Base-by-base conservation (phyloP, 371 early-diverging fungal species). In the Mucor sp. region DNA sequence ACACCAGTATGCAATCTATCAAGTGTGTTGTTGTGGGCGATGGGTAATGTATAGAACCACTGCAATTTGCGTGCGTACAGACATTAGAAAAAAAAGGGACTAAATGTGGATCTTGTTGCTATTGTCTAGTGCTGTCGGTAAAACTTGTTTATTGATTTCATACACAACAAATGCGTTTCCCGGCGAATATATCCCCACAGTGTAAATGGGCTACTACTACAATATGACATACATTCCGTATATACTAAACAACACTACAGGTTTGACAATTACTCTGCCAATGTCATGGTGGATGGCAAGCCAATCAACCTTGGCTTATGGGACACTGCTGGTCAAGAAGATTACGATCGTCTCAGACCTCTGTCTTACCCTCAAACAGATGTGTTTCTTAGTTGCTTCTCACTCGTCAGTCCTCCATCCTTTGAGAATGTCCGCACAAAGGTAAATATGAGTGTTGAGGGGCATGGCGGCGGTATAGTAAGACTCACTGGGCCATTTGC, bases 271-370 rank as follows among this genome's bases (percentile, higher is more conserved):
- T 95, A 96, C 77, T 94, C 94, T 56, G 94, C 93, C 60, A 95
- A 95, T 81, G 93, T 97, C 37, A 89, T 92, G 90, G 93, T 98
- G 14, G 98, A 98, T 80, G 97, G 96, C 65, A 92, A 93, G 80
- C 92, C 91, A 56, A 95, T 98, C 73, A 96, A 94, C 82, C 84
- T 99, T 27, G 97, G 96, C 30, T 89, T 98, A 56, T 99, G 98
- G 99, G 99, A 99, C 90, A 99, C 98, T 14, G 97, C 99, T 62
- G 98, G 95, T 50, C 99, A 99, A 82, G 99, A 99, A 83, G 97
- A 97, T 81, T 98, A 96, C 80, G 97, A 98, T 75, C 92, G 95
- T 59, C 87, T 98, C 63, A 90, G 98, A 33, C 96, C 97, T 43
- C 84, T 98, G 59, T 94, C 95, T 50, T 98, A 97, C 77, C 95